Percentiles rank a stretch among this genome's conserved stretches.
Evolutionary conservation across 2,329 filamentous ascomycete species (phyloP).

Genomic region (Scortechinia acanthostroma): DNA sequence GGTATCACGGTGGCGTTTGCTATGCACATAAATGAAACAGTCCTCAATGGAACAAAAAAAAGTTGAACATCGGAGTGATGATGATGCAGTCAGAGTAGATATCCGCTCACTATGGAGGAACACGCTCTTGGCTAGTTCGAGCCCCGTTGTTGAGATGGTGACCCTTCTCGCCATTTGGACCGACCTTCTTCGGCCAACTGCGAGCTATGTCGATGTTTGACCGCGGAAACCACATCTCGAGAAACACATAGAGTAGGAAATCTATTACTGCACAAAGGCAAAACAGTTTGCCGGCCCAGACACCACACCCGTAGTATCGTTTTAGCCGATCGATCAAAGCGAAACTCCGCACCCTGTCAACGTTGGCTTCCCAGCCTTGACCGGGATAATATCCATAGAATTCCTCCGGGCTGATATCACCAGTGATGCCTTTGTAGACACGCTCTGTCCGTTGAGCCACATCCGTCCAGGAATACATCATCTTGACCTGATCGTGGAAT

Average conservation of each 20-base stretch:
- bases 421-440: constrained; percentile 88
- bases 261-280: constrained; percentile 91
- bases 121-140: background rate
- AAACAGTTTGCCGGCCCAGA: constrained; percentile 97
- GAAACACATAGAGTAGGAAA: constrained; percentile 79
- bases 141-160: no score
- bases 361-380: constrained; percentile 60
- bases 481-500: constrained; percentile 93
- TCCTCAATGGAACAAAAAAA: background rate
- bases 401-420: constrained; percentile 75
- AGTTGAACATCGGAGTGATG: no score
- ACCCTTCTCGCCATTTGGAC: background rate
- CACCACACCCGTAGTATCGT: constrained; percentile 92
- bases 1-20: background rate
- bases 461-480: constrained; percentile 98
- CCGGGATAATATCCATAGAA: constrained; percentile 77
- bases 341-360: constrained; percentile 62
- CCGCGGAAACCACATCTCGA: constrained; percentile 81
- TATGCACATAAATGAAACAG: background rate
- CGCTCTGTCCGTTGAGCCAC: constrained; percentile 88
- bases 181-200: constrained; percentile 83
- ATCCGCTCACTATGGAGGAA: background rate
- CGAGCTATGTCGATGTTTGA: constrained; percentile 81
- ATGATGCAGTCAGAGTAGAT: no score
- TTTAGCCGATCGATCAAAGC: constrained; percentile 91